Percentiles rank a stretch among this genome's conserved stretches.
These are phyloP conservation scores for Yamadazyma pseudoaaseri DNA, from an alignment of 1,139 yeast species.

Conservation along the genomic window DNA sequence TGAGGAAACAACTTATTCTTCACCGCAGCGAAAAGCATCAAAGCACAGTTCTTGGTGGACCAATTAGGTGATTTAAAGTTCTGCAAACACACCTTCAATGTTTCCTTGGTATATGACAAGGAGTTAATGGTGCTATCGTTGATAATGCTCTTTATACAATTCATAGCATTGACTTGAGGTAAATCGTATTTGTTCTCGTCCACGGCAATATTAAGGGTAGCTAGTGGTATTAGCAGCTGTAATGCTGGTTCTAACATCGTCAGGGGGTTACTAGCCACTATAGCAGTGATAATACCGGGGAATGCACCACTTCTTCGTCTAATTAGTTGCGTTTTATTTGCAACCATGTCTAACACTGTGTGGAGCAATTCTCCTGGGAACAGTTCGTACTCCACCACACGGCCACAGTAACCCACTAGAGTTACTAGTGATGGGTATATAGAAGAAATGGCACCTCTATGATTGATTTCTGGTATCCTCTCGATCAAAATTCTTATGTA, in stretches of 20 bases:
- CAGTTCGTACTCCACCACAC: constrained; percentile 22
- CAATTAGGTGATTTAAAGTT: constrained; percentile 68
- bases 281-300: constrained; percentile 74
- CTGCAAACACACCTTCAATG: constrained; percentile 57
- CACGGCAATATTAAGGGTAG: constrained; percentile 19
- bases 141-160: constrained; percentile 74
- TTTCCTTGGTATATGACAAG: constrained; percentile 52
- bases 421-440: constrained; percentile 76
- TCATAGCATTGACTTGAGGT: constrained; percentile 93
- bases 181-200: constrained; percentile 55
- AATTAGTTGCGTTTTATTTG: constrained; percentile 61
- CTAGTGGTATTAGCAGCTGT: constrained; percentile 49
- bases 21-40: constrained; percentile 85
- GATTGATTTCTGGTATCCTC: constrained; percentile 74
- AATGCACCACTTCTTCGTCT: constrained; percentile 92
- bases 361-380: constrained; percentile 57
- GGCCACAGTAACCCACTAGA: constrained; percentile 54
- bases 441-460: constrained; percentile 89
- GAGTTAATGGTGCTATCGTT: constrained; percentile 63
- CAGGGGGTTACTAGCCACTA: constrained; percentile 22
- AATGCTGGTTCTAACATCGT: constrained; percentile 50
- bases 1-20: constrained; percentile 78
- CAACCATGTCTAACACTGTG: constrained; percentile 51
- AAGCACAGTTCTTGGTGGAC: constrained; percentile 90
- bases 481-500: constrained; percentile 23